Evolutionary conservation across 2,329 filamentous ascomycete genomes (phyloP), one percentile per base, ranked within the genome.

Genomic region (Fusarium pseudoanthophilum): DNA sequence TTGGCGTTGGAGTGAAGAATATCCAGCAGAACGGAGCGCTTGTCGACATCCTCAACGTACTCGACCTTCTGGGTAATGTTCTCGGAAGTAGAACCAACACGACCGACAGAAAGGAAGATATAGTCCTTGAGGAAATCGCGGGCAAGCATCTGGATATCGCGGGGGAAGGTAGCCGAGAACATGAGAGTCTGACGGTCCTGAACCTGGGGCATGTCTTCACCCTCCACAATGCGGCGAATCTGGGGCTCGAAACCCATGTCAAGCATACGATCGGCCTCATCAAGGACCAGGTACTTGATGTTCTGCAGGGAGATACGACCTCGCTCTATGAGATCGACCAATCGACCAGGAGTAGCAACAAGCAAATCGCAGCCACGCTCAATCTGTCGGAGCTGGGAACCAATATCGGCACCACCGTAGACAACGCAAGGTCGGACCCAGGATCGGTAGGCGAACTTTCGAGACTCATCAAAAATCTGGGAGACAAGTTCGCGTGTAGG

Each of bases 201-300:
- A 69, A 95, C 93, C 60, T 85, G 84, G 65, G 96, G 96, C 96
- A 99, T 99, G 80, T 99, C 96, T 86, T 98, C 96, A 69, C 95
- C 95, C 85, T 98, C 95, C 51, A 99, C 96, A 80, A 99, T 98
- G 79, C 95, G 93, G 80, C 96, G 95, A 82, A 99, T 99, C 87
- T 99, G 96, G 80, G 96, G 96, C 88, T 99, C 96, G 89, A 99
- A 99, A 96, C 96, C 96, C 96, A 99, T 99, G 90, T 99, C 96
- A 89, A 99, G 89, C 96, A 99, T 99, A 84, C 96, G 96, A 88
- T 99, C 96, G 84, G 96, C 96, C 90, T 99, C 96, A 79, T 99
- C 96, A 62, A 99, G 93, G 79, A 99, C 94, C 72, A 99, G 90
- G 83, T 99, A 99, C 89, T 98, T 98, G 90, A 99, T 99, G 89